Evolutionary conservation across 768 basidiomycete genomes (phyloP), one percentile per base, ranked within the genome.

Genomic region (Daedaleopsis nitida): DNA sequence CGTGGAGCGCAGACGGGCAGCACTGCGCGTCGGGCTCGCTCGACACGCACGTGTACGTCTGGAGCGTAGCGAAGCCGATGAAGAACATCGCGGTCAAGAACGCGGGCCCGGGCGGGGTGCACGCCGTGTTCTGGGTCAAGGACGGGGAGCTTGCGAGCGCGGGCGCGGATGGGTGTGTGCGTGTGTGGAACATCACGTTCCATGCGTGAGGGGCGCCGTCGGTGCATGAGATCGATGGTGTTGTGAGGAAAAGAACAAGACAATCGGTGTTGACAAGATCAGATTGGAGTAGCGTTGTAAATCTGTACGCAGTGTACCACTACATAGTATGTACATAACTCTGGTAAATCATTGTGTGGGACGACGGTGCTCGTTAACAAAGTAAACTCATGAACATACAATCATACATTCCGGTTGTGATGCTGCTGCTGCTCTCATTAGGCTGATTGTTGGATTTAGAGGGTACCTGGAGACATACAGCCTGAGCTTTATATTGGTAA

Each of bases 41-140:
- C n/a, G 96, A 98, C 72, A 96, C 95, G 34, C 85, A 94, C 65
- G 85, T 96, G 5, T 97, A 94, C 69, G 76, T 98, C 24, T 98
- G 92, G 86, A 87, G 88, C 64, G 85, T 93, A 34, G 77, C 76
- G 47, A 83, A 85, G 69, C 86, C 88, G 10, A 75, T 85, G 72
- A 86, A 82, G 73, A 91, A 90, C 65, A 85, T 94, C 38, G 81
- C 87, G 27, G 87, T 98, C 72, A 89, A 87, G 80, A 94, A 94
- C 62, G 94, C 92, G 0, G 86, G 86, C 39, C 86, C 92, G 6
- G 92, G 94, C 13, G 95, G 96, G 10, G 89, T 94, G 2, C 88
- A 87, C 61, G 81, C 82, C 19, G 93, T 95, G 8, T 77, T 86
- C 48, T 98, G 96, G 95, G 68, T 90, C 9, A 77, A 77, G n/a